Evolutionary conservation across 805 yeast genomes (phyloP), one percentile per base, ranked within the genome.

Genomic region (Kodamaea hsintzibuensis): DNA sequence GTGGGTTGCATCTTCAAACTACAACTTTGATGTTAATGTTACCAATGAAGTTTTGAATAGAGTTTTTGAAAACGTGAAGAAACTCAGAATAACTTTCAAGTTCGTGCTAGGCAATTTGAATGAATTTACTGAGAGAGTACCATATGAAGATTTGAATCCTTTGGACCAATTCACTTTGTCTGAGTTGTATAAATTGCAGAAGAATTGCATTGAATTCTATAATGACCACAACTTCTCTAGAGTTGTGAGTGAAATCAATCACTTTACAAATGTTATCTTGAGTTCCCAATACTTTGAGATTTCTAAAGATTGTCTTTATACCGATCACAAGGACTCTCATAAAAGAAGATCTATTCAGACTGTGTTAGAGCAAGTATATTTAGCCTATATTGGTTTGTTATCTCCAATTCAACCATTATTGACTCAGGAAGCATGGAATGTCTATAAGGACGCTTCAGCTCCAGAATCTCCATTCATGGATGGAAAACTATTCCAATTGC

Each of bases 1-100:
- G 53, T 88, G 97, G 88, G 89, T 87, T 7, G 97, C 98, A 0
- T 92, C 90, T 52, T 79, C 95, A 1, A 93, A 92, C 66, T 95
- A 88, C 63, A 85, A 93, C 1, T 80, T 80, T 45, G 99, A 95
- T 67, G 84, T 95, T 44, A 76, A 83, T 13, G 80, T 89, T 22
- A 91, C 96, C 3, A 82, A 88, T 12, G 83, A 83, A 22, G 82
- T 91, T 9, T 75, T 91, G 61, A 80, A 79, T 33, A 87, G 91
- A 60, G 92, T 90, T 25, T 86, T 86, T 38, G 96, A 92, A 50
- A 82, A 88, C 48, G 72, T 89, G 66, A 89, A 89, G 68, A 95
- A 93, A 67, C 68, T 92, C 38, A 76, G 98, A 62, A 80, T 91
- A 33, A 89, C 97, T 0, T 86, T 90, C 66, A 83, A 84, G 60